Percentiles rank a stretch among this genome's conserved stretches.
Evolutionary conservation across 139 green algal species (phyloP).

Genomic region (Micractinium sp.): DNA sequence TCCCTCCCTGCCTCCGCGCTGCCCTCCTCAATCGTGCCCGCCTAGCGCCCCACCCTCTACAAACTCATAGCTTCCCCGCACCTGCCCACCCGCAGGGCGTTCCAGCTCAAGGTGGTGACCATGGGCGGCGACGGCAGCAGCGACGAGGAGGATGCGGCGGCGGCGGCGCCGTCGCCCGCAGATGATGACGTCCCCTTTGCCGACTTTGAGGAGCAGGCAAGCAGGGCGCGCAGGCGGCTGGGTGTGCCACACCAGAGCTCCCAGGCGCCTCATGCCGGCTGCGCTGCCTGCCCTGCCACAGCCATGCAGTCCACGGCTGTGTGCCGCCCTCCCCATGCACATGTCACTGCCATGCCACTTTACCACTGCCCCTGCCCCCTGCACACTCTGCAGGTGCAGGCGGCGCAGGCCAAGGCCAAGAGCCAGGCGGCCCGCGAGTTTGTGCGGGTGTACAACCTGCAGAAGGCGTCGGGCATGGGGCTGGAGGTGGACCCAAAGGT

Average conservation of each 20-base stretch:
- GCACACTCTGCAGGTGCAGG: too few relatives aligned
- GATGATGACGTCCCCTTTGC: neutral
- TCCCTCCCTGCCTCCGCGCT: neutral
- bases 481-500: constrained; percentile 44
- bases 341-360: too few relatives aligned
- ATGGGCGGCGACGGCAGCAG: constrained; percentile 6
- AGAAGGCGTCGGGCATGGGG: constrained; percentile 33
- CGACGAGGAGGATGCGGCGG: neutral
- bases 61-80: neutral
- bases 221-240: neutral
- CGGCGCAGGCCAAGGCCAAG: constrained; percentile 36
- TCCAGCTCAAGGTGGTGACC: constrained; percentile 17
- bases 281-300: too few relatives aligned
- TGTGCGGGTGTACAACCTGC: constrained; percentile 43
- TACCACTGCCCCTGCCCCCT: too few relatives aligned
- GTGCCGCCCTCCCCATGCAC: too few relatives aligned
- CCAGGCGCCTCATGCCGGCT: too few relatives aligned
- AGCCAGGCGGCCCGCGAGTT: constrained; percentile 37
- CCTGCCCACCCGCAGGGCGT: constrained; percentile 12
- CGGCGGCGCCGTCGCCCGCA: neutral
- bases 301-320: too few relatives aligned
- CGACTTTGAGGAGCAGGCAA: constrained; percentile 34
- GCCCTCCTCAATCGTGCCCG: neutral
- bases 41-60: neutral
- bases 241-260: too few relatives aligned